Evolutionary conservation across 2,329 filamentous ascomycete genomes (phyloP), one percentile per base, ranked within the genome.

Genomic region (Xylariaceae sp.): DNA sequence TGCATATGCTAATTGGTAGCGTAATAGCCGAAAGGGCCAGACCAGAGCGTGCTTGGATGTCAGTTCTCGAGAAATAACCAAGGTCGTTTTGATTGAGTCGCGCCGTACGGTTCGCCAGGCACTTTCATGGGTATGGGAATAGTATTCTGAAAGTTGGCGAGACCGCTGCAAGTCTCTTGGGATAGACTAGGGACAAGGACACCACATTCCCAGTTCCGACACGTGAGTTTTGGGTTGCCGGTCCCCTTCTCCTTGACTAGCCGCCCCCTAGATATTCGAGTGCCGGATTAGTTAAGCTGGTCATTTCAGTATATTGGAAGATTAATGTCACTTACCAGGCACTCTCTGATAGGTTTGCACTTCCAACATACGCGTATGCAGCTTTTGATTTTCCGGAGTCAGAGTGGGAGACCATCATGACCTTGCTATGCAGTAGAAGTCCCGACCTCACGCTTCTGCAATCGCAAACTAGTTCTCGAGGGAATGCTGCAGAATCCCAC

Each of bases 121-220:
- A 77, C 52, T 26, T 65, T 65, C 73, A 80, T 77, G 2, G 78
- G 77, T 16, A 80, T 71, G 1, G 77, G 77, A 10, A 80, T 65
- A 1, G 52, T 70, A n/a, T 62, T 58, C n/a, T 61, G 57, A 56
- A 79, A 79, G 16, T 71, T 63, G 44, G 50, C 55, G 16, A 62
- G 42, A 48, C 54, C 58, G 52, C 43, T 40, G 10, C 46, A 20
- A 19, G 41, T 60, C 46, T 56, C 45, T 32, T 58, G 60, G 50
- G 67, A 53, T 42, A 62, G 65, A 20, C 89, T 77, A 9, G 87
- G 86, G 41, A 97, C 71, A 20, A 98, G 66, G 1, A 99, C 90
- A 37, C 95, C 95, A 69, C 92, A 96, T 75, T 98, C 95, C 93
- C 93, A 98, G 72, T 98, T 99, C 52, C 90, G 86, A 72, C 89